Evolutionary conservation across 805 yeast genomes (phyloP), one percentile per base, ranked within the genome.

Genomic region (Ogataea siamensis): DNA sequence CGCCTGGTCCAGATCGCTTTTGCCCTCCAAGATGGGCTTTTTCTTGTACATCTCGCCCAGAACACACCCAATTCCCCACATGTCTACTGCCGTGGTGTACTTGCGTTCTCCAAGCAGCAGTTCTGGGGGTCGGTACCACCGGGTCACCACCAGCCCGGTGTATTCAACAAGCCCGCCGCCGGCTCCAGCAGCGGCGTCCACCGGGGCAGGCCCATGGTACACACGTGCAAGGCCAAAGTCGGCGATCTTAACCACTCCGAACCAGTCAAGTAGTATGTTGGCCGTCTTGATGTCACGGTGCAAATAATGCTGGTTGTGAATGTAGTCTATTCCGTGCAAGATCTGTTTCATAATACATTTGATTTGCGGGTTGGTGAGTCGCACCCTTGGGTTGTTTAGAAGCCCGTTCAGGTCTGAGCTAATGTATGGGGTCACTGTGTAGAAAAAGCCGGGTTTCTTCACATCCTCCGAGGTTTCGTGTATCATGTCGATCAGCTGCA

Each of bases 71-170:
- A 87, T 75, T 0, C 98, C 97, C 99, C 99, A 93, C 64, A 93
- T 74, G 62, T 93, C 99, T 9, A 91, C 91, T 0, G 98, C 95
- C 0, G 97, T 85, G 2, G 97, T 88, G 59, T 91, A 91, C 42
- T 74, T 68, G 50, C 83, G 71, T 49, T 88, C 95, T 3, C 96
- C 96, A 37, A 93, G 64, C 11, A 93, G 71, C 13, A 93, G 69
- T 59, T 91, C 99, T 0, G 98, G 99, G 1, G 99, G 95, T 42
- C 99, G 70, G 62, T 94, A 93, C 99, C 99, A 93, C 47, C 99
- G 66, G 0, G 99, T 93, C 25, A 93, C 98, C 2, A 93, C 99
- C 38, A 76, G 54, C 1, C 76, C 80, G 0, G 82, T 76, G 49
- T 76, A 76, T 14, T 66, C 66, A 33, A 70, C 57, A 35, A 63